Conservation (phyloP, 306 rosid genomes). For the Hylodesmum podocarpum region DNA sequence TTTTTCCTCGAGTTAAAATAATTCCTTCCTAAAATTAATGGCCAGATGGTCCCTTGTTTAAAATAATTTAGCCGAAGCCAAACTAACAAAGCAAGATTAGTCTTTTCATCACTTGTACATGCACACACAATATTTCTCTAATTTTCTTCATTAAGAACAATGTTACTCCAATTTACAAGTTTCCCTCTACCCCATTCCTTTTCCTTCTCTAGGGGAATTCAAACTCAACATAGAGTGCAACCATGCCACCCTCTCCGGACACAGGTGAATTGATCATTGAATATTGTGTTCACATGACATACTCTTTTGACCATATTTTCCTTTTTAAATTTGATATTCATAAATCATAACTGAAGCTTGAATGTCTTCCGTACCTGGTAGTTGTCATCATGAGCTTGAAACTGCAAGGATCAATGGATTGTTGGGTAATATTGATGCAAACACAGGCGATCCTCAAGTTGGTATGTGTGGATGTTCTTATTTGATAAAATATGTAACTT, state of each 20-base stretch:
- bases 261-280: slow-evolving; percentile 57
- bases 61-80: background rate
- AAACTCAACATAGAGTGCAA: slow-evolving; percentile 96
- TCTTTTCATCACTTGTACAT: background rate
- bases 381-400: slow-evolving; percentile 97
- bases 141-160: slow-evolving; percentile 11
- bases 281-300: background rate
- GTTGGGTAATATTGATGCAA: slow-evolving; percentile 90
- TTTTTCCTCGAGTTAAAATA: background rate
- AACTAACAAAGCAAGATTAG: background rate
- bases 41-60: background rate
- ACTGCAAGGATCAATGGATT: slow-evolving; percentile 90
- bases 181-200: slow-evolving; percentile 13
- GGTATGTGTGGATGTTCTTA: slow-evolving; percentile 46
- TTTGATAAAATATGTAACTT: background rate
- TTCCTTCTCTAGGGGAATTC: slow-evolving; percentile 66
- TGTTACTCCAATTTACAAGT: background rate
- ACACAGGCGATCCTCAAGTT: slow-evolving; percentile 94
- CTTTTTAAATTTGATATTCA: slow-evolving; percentile 2
- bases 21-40: background rate
- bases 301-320: slow-evolving; percentile 19
- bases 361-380: slow-evolving; percentile 21
- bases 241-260: slow-evolving; percentile 96
- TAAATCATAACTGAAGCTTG: slow-evolving; percentile 12
- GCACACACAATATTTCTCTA: background rate